These are phyloP conservation scores for Camellia lanceoleosa DNA, from an alignment of 148 eudicot genomes.

Conservation along the genomic window DNA sequence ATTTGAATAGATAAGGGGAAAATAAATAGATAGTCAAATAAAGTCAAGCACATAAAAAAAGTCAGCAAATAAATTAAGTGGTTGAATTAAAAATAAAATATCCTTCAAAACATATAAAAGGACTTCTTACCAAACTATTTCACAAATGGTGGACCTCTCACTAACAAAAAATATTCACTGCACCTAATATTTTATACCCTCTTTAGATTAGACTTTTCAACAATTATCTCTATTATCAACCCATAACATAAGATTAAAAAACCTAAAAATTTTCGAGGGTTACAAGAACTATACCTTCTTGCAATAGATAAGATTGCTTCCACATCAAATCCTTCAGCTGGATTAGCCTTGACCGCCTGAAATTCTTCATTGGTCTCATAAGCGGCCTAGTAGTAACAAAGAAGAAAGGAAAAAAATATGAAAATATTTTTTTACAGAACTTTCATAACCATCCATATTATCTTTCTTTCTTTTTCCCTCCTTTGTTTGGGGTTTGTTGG, in stretches of 20 bases:
- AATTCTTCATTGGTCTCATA: conserved; percentile 97
- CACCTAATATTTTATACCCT: no score
- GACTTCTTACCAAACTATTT: no score
- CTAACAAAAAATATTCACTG: no score
- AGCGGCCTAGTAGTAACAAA: conserved; percentile 58
- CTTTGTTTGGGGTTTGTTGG: background rate
- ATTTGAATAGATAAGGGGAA: no score
- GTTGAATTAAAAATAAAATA: no score
- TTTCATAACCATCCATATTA: background rate
- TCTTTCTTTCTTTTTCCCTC: background rate
- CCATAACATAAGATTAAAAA: background rate
- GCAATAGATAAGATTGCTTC: conserved; percentile 85
- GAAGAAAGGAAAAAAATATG: background rate
- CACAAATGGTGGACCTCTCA: no score
- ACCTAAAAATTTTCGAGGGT: background rate
- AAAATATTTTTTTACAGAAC: background rate
- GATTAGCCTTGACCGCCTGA: conserved; percentile 64
- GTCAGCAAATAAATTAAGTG: no score
- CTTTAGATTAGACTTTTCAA: no score
- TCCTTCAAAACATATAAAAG: no score
- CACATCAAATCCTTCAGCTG: conserved; percentile 90
- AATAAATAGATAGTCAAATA: no score
- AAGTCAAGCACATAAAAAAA: no score
- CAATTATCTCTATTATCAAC: background rate
- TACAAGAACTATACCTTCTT: conserved; percentile 49